Conservation (phyloP, 768 basidiomycete genomes). For the Tylopilus balloui region DNA sequence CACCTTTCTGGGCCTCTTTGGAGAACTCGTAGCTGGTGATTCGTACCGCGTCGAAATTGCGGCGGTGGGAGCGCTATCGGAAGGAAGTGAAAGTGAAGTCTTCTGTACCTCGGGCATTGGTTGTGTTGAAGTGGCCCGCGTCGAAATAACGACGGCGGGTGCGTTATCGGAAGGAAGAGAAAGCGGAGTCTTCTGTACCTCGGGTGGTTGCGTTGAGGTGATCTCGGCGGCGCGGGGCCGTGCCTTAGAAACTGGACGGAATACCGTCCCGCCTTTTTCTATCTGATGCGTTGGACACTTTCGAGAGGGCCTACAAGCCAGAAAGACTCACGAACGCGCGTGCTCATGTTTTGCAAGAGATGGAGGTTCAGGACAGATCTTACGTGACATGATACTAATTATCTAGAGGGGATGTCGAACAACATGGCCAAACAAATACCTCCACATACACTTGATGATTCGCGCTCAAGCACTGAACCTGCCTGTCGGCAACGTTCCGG, state of each 20-base stretch:
- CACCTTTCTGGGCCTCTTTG: constrained; percentile 34
- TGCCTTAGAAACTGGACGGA: constrained; percentile 61
- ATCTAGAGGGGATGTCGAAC: constrained; percentile 1
- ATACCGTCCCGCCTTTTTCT: constrained; percentile 73
- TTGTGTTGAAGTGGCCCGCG: constrained; percentile 12
- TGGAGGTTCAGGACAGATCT: constrained; percentile 3
- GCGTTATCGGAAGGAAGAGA: not conserved
- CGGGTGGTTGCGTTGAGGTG: constrained; percentile 12
- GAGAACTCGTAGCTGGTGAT: constrained; percentile 11
- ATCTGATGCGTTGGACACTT: not conserved
- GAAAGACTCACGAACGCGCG: constrained; percentile 55
- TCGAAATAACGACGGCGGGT: not conserved
- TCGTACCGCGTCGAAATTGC: constrained; percentile 8
- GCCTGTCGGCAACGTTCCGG: constrained; percentile 53
- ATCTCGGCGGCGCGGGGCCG: constrained; percentile 40
- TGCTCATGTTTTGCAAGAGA: constrained; percentile 33
- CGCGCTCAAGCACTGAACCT: constrained; percentile 35
- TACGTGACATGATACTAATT: too few relatives aligned
- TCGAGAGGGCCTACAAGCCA: constrained; percentile 1
- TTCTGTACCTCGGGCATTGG: not conserved
- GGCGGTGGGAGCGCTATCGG: not conserved
- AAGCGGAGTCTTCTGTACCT: not conserved
- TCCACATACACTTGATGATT: constrained; percentile 21
- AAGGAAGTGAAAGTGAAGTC: not conserved
- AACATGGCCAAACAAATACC: constrained; percentile 28